Evolutionary conservation across 768 basidiomycete species (phyloP).

Genomic region (Russula sp.): DNA sequence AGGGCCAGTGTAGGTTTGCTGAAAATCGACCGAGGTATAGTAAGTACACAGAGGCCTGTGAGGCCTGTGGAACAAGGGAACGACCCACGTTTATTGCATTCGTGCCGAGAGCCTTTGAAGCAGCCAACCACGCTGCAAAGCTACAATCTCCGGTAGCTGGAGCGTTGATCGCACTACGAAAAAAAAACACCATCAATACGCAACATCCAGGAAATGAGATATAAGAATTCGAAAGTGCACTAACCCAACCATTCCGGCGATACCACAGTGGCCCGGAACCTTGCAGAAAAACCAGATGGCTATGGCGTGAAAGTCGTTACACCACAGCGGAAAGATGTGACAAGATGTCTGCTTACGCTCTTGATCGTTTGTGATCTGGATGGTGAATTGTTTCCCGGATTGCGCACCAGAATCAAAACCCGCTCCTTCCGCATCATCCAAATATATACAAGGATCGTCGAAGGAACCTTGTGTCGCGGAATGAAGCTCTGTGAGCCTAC

Average conservation of each 20-base stretch:
- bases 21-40: neutral
- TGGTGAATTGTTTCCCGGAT: slow-evolving; percentile 41
- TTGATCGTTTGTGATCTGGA: slow-evolving; percentile 48
- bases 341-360: slow-evolving; percentile 40
- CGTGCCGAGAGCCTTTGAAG: slow-evolving; percentile 41
- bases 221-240: slow-evolving; percentile 5
- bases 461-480: slow-evolving; percentile 38
- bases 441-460: slow-evolving; percentile 38
- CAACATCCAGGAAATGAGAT: neutral
- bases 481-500: slow-evolving; percentile 28
- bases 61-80: neutral
- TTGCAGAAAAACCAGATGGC: slow-evolving; percentile 62
- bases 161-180: slow-evolving; percentile 45
- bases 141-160: slow-evolving; percentile 46
- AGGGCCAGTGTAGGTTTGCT: slow-evolving; percentile 43
- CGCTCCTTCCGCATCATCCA: slow-evolving; percentile 40
- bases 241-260: slow-evolving; percentile 51
- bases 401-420: slow-evolving; percentile 58
- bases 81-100: slow-evolving; percentile 38
- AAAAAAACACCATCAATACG: neutral
- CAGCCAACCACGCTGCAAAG: slow-evolving; percentile 41
- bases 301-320: slow-evolving; percentile 29
- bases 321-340: neutral
- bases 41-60: neutral
- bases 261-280: slow-evolving; percentile 46